Evolutionary conservation across 2,329 filamentous ascomycete species (phyloP).

Genomic region (Aspergillus persii): DNA sequence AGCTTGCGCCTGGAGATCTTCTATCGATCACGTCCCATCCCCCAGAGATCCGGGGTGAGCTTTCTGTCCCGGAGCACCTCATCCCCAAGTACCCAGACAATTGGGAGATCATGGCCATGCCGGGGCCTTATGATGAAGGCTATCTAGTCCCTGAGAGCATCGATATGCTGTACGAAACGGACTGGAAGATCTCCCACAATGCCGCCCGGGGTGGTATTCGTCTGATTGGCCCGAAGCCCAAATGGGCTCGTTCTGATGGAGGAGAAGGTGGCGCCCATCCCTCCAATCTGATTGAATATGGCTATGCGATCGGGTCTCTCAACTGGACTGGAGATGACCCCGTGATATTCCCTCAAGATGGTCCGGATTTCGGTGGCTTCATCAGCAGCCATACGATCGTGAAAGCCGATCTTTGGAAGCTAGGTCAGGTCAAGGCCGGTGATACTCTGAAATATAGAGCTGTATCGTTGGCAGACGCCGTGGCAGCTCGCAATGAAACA

Average conservation of each 20-base stretch:
- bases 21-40: conserved; percentile 45
- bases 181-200: conserved; percentile 63
- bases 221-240: conserved; percentile 57
- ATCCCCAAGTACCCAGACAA: conserved; percentile 50
- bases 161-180: conserved; percentile 55
- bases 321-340: conserved; percentile 63
- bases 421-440: conserved; percentile 61
- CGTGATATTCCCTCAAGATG: conserved; percentile 59
- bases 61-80: conserved; percentile 45
- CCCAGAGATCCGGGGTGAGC: conserved; percentile 30
- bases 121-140: conserved; percentile 57
- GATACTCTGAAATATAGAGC: conserved; percentile 53
- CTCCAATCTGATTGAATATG: conserved; percentile 58
- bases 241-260: conserved; percentile 59
- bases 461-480: conserved; percentile 53
- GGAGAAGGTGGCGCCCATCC: conserved; percentile 65
- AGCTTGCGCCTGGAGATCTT: conserved; percentile 55
- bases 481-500: conserved; percentile 44
- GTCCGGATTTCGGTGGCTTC: conserved; percentile 62
- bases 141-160: conserved; percentile 53
- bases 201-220: conserved; percentile 60
- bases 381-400: conserved; percentile 56
- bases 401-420: conserved; percentile 59
- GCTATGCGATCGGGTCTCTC: conserved; percentile 57
- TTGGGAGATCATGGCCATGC: conserved; percentile 56